Conservation (phyloP, 805 yeast species). For the Monosporozyma servazzii region DNA sequence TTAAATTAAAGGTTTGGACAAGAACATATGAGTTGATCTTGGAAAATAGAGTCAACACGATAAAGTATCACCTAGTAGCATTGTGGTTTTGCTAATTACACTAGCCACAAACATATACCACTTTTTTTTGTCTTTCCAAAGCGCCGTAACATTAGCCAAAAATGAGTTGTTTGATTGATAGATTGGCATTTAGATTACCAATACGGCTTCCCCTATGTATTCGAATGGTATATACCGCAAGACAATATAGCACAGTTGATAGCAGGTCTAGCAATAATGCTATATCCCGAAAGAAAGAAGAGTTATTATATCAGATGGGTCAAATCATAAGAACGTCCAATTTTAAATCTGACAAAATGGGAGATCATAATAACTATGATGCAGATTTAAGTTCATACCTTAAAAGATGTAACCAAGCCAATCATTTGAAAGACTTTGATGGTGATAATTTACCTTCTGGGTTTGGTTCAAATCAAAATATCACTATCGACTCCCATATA, state of each 20-base stretch:
- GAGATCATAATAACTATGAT: neutral
- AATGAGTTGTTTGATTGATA: neutral
- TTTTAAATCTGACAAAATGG: neutral
- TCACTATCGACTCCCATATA: slow-evolving; percentile 36
- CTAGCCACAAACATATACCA: neutral
- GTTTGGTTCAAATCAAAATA: slow-evolving; percentile 51
- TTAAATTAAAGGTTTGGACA: neutral
- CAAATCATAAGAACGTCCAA: neutral
- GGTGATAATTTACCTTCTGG: slow-evolving; percentile 37
- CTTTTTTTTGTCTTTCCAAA: neutral
- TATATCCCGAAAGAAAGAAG: neutral
- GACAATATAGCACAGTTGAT: neutral
- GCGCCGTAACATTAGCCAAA: neutral
- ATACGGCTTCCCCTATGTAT: neutral
- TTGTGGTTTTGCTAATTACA: neutral
- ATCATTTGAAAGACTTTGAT: neutral
- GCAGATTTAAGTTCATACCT: neutral
- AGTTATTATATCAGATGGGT: neutral
- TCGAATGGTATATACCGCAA: neutral
- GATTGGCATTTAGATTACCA: neutral
- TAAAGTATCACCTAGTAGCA: neutral
- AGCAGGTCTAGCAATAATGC: neutral
- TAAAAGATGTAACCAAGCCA: neutral
- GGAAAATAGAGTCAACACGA: neutral
- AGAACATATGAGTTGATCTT: neutral